These are phyloP conservation scores for Pichia sp. DNA, from an alignment of 1,139 yeast species.

Conservation along the genomic window DNA sequence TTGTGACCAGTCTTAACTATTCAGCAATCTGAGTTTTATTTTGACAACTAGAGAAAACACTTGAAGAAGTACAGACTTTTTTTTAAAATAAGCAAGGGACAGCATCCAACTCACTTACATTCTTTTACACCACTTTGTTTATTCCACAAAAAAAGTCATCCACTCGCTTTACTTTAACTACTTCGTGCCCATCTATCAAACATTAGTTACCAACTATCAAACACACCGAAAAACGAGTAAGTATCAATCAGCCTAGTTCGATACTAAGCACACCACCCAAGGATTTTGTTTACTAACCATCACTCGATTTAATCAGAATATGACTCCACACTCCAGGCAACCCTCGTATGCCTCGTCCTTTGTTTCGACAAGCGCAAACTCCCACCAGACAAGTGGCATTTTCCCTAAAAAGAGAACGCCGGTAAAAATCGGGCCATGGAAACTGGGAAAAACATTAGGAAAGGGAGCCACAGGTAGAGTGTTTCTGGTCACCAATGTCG, in stretches of 20 bases:
- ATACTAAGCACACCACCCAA: too few relatives aligned
- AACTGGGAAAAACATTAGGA: constrained; percentile 88
- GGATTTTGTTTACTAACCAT: not conserved
- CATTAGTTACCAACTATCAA: too few relatives aligned
- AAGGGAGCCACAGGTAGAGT: constrained; percentile 96
- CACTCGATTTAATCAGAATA: not conserved
- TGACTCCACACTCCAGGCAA: constrained; percentile 29
- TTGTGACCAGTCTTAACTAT: not conserved
- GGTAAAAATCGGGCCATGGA: constrained; percentile 91
- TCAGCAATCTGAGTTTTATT: not conserved
- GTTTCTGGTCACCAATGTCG: constrained; percentile 78
- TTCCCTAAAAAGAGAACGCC: constrained; percentile 40
- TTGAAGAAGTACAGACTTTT: not conserved
- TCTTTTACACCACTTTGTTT: not conserved
- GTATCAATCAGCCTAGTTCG: too few relatives aligned
- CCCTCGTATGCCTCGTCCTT: constrained; percentile 32
- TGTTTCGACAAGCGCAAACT: constrained; percentile 30
- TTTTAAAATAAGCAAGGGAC: not conserved
- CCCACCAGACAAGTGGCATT: constrained; percentile 28
- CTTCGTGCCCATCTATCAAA: not conserved
- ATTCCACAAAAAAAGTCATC: not conserved
- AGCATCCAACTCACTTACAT: not conserved
- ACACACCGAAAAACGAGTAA: not conserved
- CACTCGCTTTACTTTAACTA: not conserved
- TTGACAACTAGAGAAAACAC: not conserved